Percentiles rank a stretch among this genome's conserved stretches.
phyloP scores from a whole-genome alignment of 805 yeast species.

The Hanseniaspora mollemarum region DNA sequence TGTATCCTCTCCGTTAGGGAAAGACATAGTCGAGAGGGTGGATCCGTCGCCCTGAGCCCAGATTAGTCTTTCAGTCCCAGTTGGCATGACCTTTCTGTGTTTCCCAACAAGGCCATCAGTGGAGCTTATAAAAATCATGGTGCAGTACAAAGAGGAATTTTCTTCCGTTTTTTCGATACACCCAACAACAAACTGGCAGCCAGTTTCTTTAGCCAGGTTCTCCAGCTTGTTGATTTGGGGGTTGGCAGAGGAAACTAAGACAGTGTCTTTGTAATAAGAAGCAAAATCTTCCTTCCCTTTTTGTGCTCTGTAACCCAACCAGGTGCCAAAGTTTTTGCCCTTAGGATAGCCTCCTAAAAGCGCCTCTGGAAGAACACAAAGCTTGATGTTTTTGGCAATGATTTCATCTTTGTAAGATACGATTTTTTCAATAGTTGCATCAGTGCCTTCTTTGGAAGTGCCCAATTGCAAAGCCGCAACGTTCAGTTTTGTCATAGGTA shows the following conservation, averaged over 20 bases:
- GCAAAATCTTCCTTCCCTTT: conserved; percentile 35
- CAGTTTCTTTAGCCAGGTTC: conserved; percentile 28
- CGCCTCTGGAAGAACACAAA: conserved; percentile 39
- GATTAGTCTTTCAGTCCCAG: conserved; percentile 36
- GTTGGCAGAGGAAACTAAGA: conserved; percentile 24
- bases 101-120: conserved; percentile 24
- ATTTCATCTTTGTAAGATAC: conserved; percentile 32
- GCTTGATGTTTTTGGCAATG: conserved; percentile 26
- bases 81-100: conserved; percentile 37
- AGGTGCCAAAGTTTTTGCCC: conserved; percentile 35
- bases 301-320: conserved; percentile 34
- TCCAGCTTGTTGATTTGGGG: conserved; percentile 31
- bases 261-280: conserved; percentile 30
- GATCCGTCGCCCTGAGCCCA: conserved; percentile 43
- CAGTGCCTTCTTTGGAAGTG: conserved; percentile 31
- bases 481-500: conserved; percentile 25
- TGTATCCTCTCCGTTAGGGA: conserved; percentile 20
- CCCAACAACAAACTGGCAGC: conserved; percentile 33
- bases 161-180: conserved; percentile 31
- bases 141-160: conserved; percentile 34
- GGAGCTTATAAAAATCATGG: conserved; percentile 33
- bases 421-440: conserved; percentile 32
- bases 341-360: conserved; percentile 39
- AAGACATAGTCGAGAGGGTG: conserved; percentile 32
- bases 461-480: conserved; percentile 39